phyloP scores from a whole-genome alignment of 2,329 filamentous ascomycete species.

The Botryotinia calthae region DNA sequence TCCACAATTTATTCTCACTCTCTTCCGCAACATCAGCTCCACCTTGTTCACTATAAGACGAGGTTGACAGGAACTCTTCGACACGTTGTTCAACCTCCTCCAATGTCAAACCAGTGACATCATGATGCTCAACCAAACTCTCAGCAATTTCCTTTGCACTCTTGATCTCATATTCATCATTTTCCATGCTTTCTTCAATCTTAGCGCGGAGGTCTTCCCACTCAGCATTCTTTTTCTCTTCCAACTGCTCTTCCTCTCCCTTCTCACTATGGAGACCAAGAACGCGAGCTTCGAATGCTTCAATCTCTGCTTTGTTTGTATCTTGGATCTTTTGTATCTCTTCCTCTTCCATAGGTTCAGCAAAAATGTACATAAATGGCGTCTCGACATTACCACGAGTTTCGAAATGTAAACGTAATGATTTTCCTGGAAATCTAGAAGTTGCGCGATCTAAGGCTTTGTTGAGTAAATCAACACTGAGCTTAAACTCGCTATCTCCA shows the following conservation, averaged over 20 bases:
- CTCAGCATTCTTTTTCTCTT: slow-evolving; percentile 32
- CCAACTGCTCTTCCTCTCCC: slow-evolving; percentile 18
- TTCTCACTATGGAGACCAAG: slow-evolving; percentile 49
- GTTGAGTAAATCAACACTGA: slow-evolving; percentile 77
- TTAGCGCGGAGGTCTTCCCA: slow-evolving; percentile 38
- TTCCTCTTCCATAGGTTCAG: slow-evolving; percentile 73
- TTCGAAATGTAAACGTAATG: slow-evolving; percentile 79
- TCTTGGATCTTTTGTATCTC: slow-evolving; percentile 74
- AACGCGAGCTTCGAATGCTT: slow-evolving; percentile 65
- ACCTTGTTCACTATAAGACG: slow-evolving; percentile 13
- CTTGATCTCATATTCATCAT: slow-evolving; percentile 33
- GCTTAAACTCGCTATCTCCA: slow-evolving; percentile 81
- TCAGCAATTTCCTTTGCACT: slow-evolving; percentile 22
- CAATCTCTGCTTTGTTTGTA: slow-evolving; percentile 60
- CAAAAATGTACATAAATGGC: slow-evolving; percentile 85
- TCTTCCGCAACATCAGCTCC: slow-evolving; percentile 2
- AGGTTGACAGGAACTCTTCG: slow-evolving; percentile 22
- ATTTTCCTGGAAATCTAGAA: slow-evolving; percentile 68
- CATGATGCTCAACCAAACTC: slow-evolving; percentile 21
- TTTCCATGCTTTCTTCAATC: slow-evolving; percentile 37
- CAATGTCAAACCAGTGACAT: slow-evolving; percentile 18
- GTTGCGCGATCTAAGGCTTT: slow-evolving; percentile 75
- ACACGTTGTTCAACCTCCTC: slow-evolving; percentile 23
- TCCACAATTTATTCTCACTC: slow-evolving; percentile 12
- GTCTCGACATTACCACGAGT: slow-evolving; percentile 53